Percentiles rank a stretch among this genome's conserved stretches.
These are phyloP conservation scores for Leccinum huronense DNA, from an alignment of 1,284 basidiomycete genomes.

Conservation along the genomic window DNA sequence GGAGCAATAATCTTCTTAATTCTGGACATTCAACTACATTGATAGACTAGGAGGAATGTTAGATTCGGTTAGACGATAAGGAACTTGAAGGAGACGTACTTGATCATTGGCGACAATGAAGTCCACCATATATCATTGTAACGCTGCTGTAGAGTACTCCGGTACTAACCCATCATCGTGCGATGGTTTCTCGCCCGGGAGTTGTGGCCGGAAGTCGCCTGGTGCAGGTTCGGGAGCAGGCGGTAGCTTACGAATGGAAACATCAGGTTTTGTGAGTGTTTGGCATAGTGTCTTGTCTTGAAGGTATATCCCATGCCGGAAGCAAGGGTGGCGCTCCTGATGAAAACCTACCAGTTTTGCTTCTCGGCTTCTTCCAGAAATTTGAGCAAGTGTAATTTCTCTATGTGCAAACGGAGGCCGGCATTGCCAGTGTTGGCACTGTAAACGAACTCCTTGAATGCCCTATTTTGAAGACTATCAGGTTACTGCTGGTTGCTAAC, in stretches of 20 bases:
- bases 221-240: not conserved
- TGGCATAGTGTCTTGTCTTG: not conserved
- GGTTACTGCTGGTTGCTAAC: not conserved
- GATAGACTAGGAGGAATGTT: not conserved
- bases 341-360: not conserved
- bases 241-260: not conserved
- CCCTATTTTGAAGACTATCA: not conserved
- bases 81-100: not conserved
- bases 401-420: not conserved
- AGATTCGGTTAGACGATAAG: not conserved
- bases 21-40: not conserved
- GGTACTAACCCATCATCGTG: not conserved
- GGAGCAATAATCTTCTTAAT: not conserved
- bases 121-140: not conserved
- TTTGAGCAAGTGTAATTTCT: not conserved
- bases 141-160: not conserved
- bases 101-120: not conserved
- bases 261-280: not conserved
- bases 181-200: not conserved
- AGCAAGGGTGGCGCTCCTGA: not conserved
- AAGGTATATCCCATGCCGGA: not conserved
- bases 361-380: not conserved
- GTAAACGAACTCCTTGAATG: not conserved
- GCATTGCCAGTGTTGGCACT: not conserved
- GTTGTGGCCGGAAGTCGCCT: not conserved